Conservation (phyloP, 352 stramenopile species). For the Phytophthora aleatoria region DNA sequence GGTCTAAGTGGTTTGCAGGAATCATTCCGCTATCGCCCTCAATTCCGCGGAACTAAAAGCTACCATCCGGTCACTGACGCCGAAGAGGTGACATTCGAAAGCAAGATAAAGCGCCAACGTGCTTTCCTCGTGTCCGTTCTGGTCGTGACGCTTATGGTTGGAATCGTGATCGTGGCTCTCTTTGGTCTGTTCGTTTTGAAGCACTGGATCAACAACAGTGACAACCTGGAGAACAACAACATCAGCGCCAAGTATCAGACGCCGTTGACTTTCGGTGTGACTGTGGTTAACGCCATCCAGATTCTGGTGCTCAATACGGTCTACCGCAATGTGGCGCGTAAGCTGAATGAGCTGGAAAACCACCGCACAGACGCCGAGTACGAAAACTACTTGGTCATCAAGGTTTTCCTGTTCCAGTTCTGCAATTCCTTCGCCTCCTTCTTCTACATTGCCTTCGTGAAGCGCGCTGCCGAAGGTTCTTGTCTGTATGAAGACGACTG, state of each 20-base stretch:
- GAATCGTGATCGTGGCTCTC: slow-evolving; percentile 64
- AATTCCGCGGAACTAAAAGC: slow-evolving; percentile 80
- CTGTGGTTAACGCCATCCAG: slow-evolving; percentile 82
- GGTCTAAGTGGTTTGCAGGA: slow-evolving; percentile 78
- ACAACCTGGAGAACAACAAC: slow-evolving; percentile 38
- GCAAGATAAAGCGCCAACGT: slow-evolving; percentile 54
- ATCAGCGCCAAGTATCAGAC: slow-evolving; percentile 49
- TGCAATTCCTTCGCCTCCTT: slow-evolving; percentile 97
- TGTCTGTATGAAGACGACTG: slow-evolving; percentile 85
- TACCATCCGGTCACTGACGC: slow-evolving; percentile 63
- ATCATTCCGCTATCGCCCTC: slow-evolving; percentile 68
- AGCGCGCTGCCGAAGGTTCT: slow-evolving; percentile 54
- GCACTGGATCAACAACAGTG: slow-evolving; percentile 53
- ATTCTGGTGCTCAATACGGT: slow-evolving; percentile 94
- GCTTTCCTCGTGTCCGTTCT: slow-evolving; percentile 57
- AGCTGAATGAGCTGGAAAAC: slow-evolving; percentile 95
- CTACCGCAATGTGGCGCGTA: slow-evolving; percentile 90
- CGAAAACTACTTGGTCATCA: slow-evolving; percentile 95
- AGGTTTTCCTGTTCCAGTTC: slow-evolving; percentile 98
- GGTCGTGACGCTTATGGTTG: slow-evolving; percentile 73
- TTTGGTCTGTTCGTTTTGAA: slow-evolving; percentile 70
- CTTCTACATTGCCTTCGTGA: slow-evolving; percentile 94
- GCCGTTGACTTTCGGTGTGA: slow-evolving; percentile 51
- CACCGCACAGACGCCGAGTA: slow-evolving; percentile 91
- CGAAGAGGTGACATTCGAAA: slow-evolving; percentile 65